A percentile compares a stretch with the other conserved stretches of the same genome.
phyloP scores from a whole-genome alignment of 257 asterid genomes.

The Solanum okadae region DNA sequence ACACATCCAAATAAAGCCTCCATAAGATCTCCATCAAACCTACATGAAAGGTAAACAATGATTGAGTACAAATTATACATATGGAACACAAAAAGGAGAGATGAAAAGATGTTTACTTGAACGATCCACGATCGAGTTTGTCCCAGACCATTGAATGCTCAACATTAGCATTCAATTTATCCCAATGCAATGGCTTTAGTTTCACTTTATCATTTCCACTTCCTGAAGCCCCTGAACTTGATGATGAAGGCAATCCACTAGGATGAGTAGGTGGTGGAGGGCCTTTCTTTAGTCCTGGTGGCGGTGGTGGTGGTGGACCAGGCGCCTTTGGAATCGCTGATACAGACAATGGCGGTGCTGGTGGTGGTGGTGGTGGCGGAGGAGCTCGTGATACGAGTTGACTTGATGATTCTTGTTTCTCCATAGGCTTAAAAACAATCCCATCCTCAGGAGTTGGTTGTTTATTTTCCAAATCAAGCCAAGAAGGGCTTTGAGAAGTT shows the following conservation, averaged over 20 bases:
- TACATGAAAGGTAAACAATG: constrained; percentile 12
- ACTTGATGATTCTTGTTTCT: constrained; percentile 17
- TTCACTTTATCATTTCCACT: constrained; percentile 46
- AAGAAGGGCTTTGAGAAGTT: constrained; percentile 50
- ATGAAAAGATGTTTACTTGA: constrained; percentile 47
- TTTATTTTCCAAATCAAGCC: constrained; percentile 31
- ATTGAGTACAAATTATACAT: background rate
- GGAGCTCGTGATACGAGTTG: constrained; percentile 5
- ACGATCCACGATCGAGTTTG: constrained; percentile 81
- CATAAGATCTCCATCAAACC: constrained; percentile 92
- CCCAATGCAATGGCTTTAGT: constrained; percentile 88
- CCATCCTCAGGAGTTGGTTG: background rate
- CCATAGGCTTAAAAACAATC: constrained; percentile 17
- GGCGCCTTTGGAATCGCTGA: constrained; percentile 9
- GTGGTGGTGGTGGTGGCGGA: background rate
- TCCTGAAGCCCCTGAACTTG: constrained; percentile 19
- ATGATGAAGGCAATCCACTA: constrained; percentile 3
- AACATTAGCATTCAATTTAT: constrained; percentile 68
- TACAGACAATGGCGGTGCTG: background rate
- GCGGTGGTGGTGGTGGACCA: constrained; percentile 41
- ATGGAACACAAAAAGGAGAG: background rate
- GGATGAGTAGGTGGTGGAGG: constrained; percentile 28
- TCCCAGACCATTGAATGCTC: constrained; percentile 97
- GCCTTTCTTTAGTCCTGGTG: constrained; percentile 5
- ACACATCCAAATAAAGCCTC: constrained; percentile 94